Evolutionary conservation across 2,329 filamentous ascomycete genomes (phyloP).

Genomic region (Tolypocladium paradoxum): DNA sequence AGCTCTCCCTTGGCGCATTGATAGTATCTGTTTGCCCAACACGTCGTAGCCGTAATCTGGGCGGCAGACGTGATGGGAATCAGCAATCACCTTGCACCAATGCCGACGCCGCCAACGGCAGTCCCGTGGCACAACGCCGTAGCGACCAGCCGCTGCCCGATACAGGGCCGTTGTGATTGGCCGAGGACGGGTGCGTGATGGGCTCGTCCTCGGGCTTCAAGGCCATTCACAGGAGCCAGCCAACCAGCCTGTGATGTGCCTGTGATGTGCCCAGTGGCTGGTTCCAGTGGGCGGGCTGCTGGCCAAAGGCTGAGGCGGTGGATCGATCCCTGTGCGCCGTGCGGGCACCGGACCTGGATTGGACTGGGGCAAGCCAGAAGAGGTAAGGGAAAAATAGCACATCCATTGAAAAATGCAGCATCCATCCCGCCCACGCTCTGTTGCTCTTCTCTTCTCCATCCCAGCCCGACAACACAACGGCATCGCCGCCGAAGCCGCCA

Average conservation of each 20-base stretch:
- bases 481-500: slow-evolving; percentile 15
- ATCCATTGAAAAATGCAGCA: slow-evolving; percentile 5
- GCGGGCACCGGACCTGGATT: not conserved
- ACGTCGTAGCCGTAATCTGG: not conserved
- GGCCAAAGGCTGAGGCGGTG: not conserved
- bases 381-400: slow-evolving; percentile 15
- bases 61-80: not conserved
- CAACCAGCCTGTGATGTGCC: not conserved
- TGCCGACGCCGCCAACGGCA: not conserved
- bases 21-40: not conserved
- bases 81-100: too few species aligned
- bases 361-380: not conserved
- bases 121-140: not conserved
- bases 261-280: not conserved
- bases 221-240: not conserved
- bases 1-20: not conserved
- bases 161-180: not conserved
- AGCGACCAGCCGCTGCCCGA: not conserved
- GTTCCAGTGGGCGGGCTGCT: not conserved
- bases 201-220: not conserved
- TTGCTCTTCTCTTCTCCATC: slow-evolving; percentile 13
- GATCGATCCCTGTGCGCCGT: not conserved
- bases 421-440: slow-evolving; percentile 9
- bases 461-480: slow-evolving; percentile 16
- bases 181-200: not conserved